Evolutionary conservation across 805 yeast genomes (phyloP), one percentile per base, ranked within the genome.

Genomic region (Ogataea haglerorum): DNA sequence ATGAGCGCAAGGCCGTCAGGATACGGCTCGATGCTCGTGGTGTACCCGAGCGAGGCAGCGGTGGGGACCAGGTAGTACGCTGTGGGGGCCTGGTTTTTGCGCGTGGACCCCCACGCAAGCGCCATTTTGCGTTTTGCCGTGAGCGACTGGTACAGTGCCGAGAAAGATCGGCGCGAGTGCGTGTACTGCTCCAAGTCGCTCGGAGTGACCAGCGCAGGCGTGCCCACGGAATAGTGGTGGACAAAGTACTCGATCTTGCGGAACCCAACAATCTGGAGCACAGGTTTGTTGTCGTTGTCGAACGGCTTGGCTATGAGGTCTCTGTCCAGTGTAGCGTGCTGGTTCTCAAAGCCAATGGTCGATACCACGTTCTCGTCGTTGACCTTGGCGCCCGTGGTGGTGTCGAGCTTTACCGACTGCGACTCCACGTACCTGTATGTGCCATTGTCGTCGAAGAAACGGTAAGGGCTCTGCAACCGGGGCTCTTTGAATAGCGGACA

Each of bases 1-100:
- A 84, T 70, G 41, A 89, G 58, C 35, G 82, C 78, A 46, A 91
- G 75, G 0, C 96, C 96, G 42, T 84, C 79, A 0, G 91, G 84
- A 22, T 70, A 63, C 10, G 52, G 48, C n/a, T 28, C 30, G 10
- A 31, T 33, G 7, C 35, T 38, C 14, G 53, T 45, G 10, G 29
- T 36, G 36, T 25, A 49, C 10, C 52, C 52, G 4, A 51, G 28
- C 2, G 47, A 24, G 13, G 46, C 24, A 32, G 50, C 48, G 0
- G 84, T 74, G 0, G 95, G 84, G 24, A 78, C 65, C 42, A 89
- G 51, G 2, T 82, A 76, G 52, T 72, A 80, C 31, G 85, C 46
- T 3, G 63, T 46, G 0, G 95, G 93, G 24, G 70, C 56, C 0
- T 85, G 58, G 36, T 70, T 70, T 32, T 60, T 64, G 42, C 80